Percentiles rank a stretch among this genome's conserved stretches.
Conservation (phyloP, 352 stramenopile species). For the Globisporangium ultimum region DNA sequence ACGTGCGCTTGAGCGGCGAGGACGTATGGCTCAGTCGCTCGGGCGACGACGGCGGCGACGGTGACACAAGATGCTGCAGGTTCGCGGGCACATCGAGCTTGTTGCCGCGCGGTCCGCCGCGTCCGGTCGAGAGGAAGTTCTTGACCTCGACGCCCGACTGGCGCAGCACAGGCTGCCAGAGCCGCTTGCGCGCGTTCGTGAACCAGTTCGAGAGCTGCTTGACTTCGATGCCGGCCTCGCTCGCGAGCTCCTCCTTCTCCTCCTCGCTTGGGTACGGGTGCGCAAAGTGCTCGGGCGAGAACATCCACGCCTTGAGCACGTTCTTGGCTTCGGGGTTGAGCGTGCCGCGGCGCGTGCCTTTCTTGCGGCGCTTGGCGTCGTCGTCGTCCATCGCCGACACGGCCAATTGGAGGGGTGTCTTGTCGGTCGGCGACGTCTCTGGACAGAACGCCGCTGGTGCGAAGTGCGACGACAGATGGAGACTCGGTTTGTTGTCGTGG, state of each 20-base stretch:
- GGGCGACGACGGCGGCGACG: conserved; percentile 30
- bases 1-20: conserved; percentile 59
- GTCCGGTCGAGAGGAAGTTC: conserved; percentile 83
- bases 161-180: conserved; percentile 83
- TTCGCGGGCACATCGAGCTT: conserved; percentile 74
- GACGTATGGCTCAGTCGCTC: conserved; percentile 10
- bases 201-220: conserved; percentile 91
- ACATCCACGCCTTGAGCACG: conserved; percentile 89
- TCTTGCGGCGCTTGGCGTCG: conserved; percentile 52
- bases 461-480: conserved; percentile 32
- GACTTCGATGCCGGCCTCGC: conserved; percentile 80
- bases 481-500: conserved; percentile 3
- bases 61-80: conserved; percentile 52
- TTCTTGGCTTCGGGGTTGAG: conserved; percentile 84
- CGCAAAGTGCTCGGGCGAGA: conserved; percentile 84
- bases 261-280: conserved; percentile 87
- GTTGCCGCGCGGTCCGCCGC: conserved; percentile 70
- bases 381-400: conserved; percentile 1
- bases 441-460: conserved; percentile 23
- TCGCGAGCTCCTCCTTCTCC: conserved; percentile 81
- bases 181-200: conserved; percentile 83
- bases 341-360: conserved; percentile 75
- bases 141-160: conserved; percentile 88
- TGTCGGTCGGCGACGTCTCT: conserved; percentile 37
- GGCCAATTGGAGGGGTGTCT: conserved; percentile 10